Conservation (phyloP, 352 stramenopile species). For the Phytophthora parvispora region DNA sequence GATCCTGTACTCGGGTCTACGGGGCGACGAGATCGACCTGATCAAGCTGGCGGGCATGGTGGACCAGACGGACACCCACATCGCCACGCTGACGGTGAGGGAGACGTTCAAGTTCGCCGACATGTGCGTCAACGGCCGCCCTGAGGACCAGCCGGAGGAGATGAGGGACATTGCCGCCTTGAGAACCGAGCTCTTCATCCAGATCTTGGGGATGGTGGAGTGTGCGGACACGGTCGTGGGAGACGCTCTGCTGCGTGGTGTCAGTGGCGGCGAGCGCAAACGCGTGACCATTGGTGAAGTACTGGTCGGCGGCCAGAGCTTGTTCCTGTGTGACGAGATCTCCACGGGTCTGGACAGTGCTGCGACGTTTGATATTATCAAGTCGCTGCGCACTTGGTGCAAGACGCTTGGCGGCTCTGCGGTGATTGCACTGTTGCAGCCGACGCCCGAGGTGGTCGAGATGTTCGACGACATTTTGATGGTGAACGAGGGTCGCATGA, state of each 20-base stretch:
- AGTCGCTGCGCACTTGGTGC: slow-evolving; percentile 60
- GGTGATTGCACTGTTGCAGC: slow-evolving; percentile 49
- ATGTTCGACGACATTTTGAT: slow-evolving; percentile 98
- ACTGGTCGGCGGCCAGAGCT: slow-evolving; percentile 57
- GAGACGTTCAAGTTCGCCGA: slow-evolving; percentile 94
- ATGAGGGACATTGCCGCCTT: slow-evolving; percentile 78
- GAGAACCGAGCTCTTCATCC: slow-evolving; percentile 76
- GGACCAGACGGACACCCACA: slow-evolving; percentile 91
- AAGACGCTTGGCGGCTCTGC: slow-evolving; percentile 46
- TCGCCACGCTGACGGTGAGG: slow-evolving; percentile 93
- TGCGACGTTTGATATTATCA: slow-evolving; percentile 63
- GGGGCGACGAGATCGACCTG: slow-evolving; percentile 55
- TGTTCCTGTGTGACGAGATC: slow-evolving; percentile 87
- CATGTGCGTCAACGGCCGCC: slow-evolving; percentile 83
- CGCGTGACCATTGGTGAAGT: slow-evolving; percentile 88
- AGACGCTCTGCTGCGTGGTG: slow-evolving; percentile 84
- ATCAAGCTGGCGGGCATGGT: slow-evolving; percentile 75
- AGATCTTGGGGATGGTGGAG: slow-evolving; percentile 86
- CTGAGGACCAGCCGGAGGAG: slow-evolving; percentile 73
- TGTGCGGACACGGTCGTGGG: slow-evolving; percentile 96
- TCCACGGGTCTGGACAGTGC: slow-evolving; percentile 65
- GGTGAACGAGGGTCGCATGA: slow-evolving; percentile 93
- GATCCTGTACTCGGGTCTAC: slow-evolving; percentile 59
- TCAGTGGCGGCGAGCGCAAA: slow-evolving; percentile 91
- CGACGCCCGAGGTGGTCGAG: slow-evolving; percentile 92